Evolutionary conservation across 768 basidiomycete species (phyloP).

Genomic region (Trametes cubensis): DNA sequence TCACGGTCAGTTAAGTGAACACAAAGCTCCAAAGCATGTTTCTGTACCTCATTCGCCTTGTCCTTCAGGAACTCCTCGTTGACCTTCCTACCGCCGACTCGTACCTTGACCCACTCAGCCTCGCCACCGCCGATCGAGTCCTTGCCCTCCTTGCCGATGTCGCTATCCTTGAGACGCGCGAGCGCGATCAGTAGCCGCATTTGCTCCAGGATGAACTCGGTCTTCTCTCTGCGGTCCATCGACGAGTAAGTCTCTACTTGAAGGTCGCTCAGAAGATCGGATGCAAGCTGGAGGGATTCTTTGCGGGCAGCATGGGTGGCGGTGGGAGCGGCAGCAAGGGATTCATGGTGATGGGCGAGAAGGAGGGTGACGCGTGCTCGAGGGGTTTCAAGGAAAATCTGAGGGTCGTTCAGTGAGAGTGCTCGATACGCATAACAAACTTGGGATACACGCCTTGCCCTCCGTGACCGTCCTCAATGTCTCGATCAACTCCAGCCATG

Average conservation of each 20-base stretch:
- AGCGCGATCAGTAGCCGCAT: slow-evolving; percentile 87
- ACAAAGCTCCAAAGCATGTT: background rate
- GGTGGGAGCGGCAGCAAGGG: slow-evolving; percentile 52
- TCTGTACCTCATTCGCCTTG: slow-evolving; percentile 79
- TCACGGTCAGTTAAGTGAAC: background rate
- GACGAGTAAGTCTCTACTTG: slow-evolving; percentile 99
- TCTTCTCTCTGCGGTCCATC: slow-evolving; percentile 98
- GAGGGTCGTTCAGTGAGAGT: background rate
- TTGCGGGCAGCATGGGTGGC: slow-evolving; percentile 44
- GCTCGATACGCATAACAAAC: no score
- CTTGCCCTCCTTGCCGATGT: slow-evolving; percentile 56
- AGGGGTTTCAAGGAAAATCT: slow-evolving; percentile 97
- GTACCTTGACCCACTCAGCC: slow-evolving; percentile 90
- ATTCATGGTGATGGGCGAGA: slow-evolving; percentile 85
- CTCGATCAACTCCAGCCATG: slow-evolving; percentile 87
- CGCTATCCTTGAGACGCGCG: slow-evolving; percentile 74
- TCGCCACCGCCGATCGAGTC: slow-evolving; percentile 72
- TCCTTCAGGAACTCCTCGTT: slow-evolving; percentile 92
- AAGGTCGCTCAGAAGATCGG: slow-evolving; percentile 89
- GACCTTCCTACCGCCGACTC: slow-evolving; percentile 90
- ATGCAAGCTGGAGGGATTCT: slow-evolving; percentile 81
- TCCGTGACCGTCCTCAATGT: slow-evolving; percentile 91
- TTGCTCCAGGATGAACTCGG: slow-evolving; percentile 96
- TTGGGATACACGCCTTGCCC: slow-evolving; percentile 73
- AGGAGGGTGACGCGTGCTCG: slow-evolving; percentile 91